Conservation (phyloP, 306 rosid species). For the Cotoneaster glaucophyllus region DNA sequence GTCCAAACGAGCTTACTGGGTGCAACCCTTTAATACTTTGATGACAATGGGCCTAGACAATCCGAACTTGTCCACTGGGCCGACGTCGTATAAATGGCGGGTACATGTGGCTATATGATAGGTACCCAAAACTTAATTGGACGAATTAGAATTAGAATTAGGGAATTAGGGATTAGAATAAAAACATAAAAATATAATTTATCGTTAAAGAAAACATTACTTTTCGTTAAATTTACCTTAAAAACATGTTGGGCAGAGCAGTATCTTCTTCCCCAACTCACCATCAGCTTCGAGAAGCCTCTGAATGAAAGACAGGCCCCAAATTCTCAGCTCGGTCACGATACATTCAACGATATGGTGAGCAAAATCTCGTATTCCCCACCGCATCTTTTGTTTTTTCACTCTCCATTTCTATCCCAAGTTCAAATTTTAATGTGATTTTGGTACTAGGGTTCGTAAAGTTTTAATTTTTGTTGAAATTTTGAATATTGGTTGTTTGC, state of each 20-base stretch:
- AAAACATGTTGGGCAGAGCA: not conserved
- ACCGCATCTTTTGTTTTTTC: not conserved
- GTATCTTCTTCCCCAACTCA: not conserved
- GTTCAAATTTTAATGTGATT: not conserved
- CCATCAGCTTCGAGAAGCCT: conserved; percentile 13
- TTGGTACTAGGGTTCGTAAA: not conserved
- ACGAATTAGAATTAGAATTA: not conserved
- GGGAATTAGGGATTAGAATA: not conserved
- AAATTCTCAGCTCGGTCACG: not conserved
- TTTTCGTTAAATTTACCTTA: too few relatives aligned
- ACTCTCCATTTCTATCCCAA: not conserved
- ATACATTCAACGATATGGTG: conserved; percentile 31
- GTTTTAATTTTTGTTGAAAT: not conserved
- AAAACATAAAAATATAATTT: too few relatives aligned
- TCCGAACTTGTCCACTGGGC: not conserved
- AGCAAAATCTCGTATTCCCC: conserved; percentile 2
- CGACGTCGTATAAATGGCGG: not conserved
- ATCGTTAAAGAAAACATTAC: too few relatives aligned
- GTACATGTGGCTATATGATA: not conserved
- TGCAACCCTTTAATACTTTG: not conserved
- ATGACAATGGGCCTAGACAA: not conserved
- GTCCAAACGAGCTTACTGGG: not conserved
- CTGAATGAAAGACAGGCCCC: conserved; percentile 17
- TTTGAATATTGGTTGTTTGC: not conserved
- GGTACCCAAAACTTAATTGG: not conserved